A percentile compares a stretch with the other conserved stretches of the same genome.
Evolutionary conservation across 306 rosid genomes (phyloP).

Genomic region (Quillaja saponaria): DNA sequence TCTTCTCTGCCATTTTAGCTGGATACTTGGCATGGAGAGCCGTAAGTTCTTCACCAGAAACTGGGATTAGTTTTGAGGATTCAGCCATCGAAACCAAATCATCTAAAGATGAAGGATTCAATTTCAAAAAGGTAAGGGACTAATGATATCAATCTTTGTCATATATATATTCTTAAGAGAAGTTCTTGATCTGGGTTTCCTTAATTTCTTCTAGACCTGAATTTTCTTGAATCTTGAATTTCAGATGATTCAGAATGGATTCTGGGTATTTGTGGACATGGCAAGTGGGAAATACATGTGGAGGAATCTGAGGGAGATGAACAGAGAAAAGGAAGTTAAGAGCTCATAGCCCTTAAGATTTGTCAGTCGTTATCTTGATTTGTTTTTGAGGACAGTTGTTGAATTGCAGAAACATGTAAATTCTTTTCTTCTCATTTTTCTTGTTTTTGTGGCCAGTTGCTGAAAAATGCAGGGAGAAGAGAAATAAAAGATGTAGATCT

Average conservation of each 20-base stretch:
- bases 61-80: slow-evolving; percentile 17
- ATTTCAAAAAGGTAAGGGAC: slow-evolving; percentile 46
- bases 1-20: slow-evolving; percentile 65
- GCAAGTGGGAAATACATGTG: slow-evolving; percentile 79
- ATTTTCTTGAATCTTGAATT: slow-evolving; percentile 14
- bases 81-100: slow-evolving; percentile 20
- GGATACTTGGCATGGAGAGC: slow-evolving; percentile 70
- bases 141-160: no score
- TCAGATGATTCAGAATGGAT: slow-evolving; percentile 50
- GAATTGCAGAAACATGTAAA: not conserved
- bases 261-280: slow-evolving; percentile 76
- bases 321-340: slow-evolving; percentile 27
- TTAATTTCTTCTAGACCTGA: slow-evolving; percentile 7
- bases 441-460: no score
- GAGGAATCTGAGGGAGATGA: slow-evolving; percentile 53
- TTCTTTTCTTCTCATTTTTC: slow-evolving; percentile 5
- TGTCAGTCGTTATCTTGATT: slow-evolving; percentile 5
- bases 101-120: slow-evolving; percentile 21
- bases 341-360: slow-evolving; percentile 20
- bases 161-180: not conserved
- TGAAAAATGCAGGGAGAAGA: no score
- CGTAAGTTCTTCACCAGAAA: slow-evolving; percentile 39
- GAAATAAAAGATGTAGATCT: no score
- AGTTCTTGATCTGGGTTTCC: not conserved
- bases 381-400: not conserved